Evolutionary conservation across 2,329 filamentous ascomycete genomes (phyloP).

Genomic region (Botrytis cinerea): DNA sequence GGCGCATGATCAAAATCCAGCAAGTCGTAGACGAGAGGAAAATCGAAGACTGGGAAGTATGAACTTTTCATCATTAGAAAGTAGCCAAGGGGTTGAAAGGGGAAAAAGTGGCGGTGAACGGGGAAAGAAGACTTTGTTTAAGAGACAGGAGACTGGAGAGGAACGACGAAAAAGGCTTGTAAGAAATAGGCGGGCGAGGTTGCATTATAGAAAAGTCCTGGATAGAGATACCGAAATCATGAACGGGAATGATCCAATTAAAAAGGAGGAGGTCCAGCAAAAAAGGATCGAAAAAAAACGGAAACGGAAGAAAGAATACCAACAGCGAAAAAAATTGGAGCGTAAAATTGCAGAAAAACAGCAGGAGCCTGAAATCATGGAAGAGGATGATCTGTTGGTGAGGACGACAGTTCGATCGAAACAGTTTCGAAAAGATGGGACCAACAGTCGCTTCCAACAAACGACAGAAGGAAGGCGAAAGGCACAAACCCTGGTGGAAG

Average conservation of each 20-base stretch:
- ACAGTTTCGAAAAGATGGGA: neutral
- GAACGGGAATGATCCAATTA: neutral
- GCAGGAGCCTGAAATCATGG: neutral
- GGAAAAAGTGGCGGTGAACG: neutral
- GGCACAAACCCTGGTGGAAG: neutral
- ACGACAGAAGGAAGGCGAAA: neutral
- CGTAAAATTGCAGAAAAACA: no score
- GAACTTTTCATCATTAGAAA: neutral
- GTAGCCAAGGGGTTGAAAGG: neutral
- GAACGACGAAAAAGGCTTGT: neutral
- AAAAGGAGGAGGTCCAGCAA: neutral
- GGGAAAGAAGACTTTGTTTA: neutral
- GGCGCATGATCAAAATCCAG: neutral
- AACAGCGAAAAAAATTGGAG: no score
- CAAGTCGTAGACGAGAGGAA: neutral
- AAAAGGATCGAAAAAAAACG: neutral
- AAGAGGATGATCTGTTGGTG: neutral
- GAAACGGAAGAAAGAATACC: fast-evolving
- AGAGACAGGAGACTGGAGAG: neutral
- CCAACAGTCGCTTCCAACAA: neutral
- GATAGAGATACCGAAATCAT: no score
- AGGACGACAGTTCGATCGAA: neutral
- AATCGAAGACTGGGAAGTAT: neutral
- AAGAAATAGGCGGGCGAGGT: fast-evolving
- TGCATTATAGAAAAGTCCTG: fast-evolving